Conservation (phyloP, 345 rosid species). For the Sapria himalayana region DNA sequence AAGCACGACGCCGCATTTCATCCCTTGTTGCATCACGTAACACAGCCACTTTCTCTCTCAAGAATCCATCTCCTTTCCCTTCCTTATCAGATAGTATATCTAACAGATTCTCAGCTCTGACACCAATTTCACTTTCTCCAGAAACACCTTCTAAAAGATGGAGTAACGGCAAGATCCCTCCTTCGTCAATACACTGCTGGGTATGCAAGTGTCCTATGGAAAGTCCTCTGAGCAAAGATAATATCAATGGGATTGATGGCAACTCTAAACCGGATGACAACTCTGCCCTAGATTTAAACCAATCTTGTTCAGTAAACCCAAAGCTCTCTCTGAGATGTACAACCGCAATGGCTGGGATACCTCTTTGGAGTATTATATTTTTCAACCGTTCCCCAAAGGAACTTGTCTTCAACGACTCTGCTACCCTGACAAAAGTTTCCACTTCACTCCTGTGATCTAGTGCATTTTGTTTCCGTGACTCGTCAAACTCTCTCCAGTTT, state of each 20-base stretch:
- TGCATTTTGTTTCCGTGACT: constrained; percentile 43
- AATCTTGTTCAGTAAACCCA: constrained; percentile 58
- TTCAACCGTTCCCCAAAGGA: constrained; percentile 93
- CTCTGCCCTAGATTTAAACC: constrained; percentile 48
- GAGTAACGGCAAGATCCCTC: constrained; percentile 62
- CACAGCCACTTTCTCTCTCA: constrained; percentile 51
- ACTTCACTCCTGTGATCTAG: constrained; percentile 53
- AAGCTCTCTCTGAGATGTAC: constrained; percentile 53
- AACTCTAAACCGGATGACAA: constrained; percentile 61
- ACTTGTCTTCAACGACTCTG: constrained; percentile 94
- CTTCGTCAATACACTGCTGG: constrained; percentile 66
- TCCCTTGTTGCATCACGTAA: constrained; percentile 81
- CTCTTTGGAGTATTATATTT: constrained; percentile 77
- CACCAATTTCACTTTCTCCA: constrained; percentile 93
- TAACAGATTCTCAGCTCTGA: constrained; percentile 87
- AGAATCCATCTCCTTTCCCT: constrained; percentile 86
- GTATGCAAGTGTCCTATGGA: constrained; percentile 94
- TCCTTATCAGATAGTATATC: constrained; percentile 82
- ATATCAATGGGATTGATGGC: constrained; percentile 73
- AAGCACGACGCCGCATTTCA: constrained; percentile 84
- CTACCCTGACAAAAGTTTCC: constrained; percentile 84
- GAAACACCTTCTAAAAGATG: constrained; percentile 88
- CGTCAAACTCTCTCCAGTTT: constrained; percentile 80
- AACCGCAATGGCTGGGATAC: constrained; percentile 66
- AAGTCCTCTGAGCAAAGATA: constrained; percentile 85